Evolutionary conservation across 2,329 filamentous ascomycete species (phyloP).

Genomic region (Fusarium zealandicum): DNA sequence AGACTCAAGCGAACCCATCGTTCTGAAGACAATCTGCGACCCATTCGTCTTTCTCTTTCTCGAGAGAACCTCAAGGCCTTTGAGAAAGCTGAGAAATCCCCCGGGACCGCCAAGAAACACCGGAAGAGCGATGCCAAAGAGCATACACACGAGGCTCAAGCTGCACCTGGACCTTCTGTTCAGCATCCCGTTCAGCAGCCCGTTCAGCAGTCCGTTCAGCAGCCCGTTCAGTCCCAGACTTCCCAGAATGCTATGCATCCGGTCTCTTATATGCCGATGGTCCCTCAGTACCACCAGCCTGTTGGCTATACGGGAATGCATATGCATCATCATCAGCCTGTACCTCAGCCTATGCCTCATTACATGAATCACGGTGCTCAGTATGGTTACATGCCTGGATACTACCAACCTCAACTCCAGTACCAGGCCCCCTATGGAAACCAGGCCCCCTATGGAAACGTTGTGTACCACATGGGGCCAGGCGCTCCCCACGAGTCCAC

Average conservation of each 20-base stretch:
- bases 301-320: constrained; percentile 10
- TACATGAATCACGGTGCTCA: background rate
- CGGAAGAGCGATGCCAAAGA: constrained; percentile 14
- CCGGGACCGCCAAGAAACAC: background rate
- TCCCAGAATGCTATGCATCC: background rate
- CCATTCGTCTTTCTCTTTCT: background rate
- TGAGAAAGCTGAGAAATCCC: constrained; percentile 4
- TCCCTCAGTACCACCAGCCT: background rate
- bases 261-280: background rate
- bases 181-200: background rate
- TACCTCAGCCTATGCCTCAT: constrained; percentile 3
- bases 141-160: background rate
- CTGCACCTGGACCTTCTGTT: background rate
- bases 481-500: background rate
- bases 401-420: background rate
- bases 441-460: background rate
- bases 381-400: constrained; percentile 4
- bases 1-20: background rate
- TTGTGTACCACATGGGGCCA: background rate
- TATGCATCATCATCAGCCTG: background rate
- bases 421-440: background rate
- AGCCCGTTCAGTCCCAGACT: background rate
- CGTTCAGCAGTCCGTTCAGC: background rate
- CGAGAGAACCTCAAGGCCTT: background rate
- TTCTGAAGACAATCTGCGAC: constrained; percentile 8